These are phyloP conservation scores for Rubia tinctorum DNA, from an alignment of 305 asterid species.

Conservation along the genomic window DNA sequence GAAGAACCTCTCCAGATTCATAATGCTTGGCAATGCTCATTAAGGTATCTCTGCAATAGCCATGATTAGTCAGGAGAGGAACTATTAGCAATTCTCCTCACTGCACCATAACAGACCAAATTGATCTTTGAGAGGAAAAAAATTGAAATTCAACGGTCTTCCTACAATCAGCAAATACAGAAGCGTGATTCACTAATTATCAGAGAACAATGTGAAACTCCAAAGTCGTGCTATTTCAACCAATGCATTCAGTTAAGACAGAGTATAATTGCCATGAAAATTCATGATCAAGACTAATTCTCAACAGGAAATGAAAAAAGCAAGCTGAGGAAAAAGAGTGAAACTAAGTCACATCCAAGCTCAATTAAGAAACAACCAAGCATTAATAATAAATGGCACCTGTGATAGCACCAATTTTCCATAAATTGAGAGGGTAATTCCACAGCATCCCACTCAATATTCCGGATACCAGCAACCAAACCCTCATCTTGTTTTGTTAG, in stretches of 20 bases:
- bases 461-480: constrained; percentile 95
- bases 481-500: constrained; percentile 97
- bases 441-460: constrained; percentile 98
- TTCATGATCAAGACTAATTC: not conserved
- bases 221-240: not conserved
- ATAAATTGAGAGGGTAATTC: constrained; percentile 97
- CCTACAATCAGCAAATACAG: not conserved
- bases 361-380: not conserved
- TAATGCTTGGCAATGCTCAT: constrained; percentile 97
- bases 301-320: not conserved
- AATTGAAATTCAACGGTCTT: not conserved
- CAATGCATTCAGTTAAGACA: not conserved
- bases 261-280: not conserved
- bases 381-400: constrained; percentile 33
- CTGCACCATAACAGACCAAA: not conserved
- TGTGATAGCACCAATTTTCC: constrained; percentile 99
- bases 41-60: constrained; percentile 77
- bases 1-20: constrained; percentile 91
- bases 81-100: not conserved
- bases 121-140: not conserved
- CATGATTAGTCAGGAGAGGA: not conserved
- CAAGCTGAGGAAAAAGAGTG: not conserved
- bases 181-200: not conserved
- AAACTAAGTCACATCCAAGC: not conserved
- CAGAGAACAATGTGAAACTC: not conserved